Evolutionary conservation across 441 rosid species (phyloP).

Genomic region (Kokia cookei): DNA sequence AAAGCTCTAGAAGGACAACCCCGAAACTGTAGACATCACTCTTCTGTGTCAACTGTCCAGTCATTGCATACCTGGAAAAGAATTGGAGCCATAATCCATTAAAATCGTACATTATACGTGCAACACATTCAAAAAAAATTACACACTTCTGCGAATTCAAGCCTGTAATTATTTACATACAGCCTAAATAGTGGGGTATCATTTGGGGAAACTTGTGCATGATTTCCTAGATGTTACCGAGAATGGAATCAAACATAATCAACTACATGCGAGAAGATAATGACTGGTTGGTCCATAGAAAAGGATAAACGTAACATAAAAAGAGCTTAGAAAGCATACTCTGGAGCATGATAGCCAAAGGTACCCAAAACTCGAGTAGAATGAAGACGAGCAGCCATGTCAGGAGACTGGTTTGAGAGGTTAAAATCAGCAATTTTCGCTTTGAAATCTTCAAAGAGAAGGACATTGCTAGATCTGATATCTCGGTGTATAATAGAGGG

Average conservation of each 20-base stretch:
- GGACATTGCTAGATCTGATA: constrained; percentile 91
- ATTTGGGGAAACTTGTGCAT: neutral
- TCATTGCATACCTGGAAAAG: constrained; percentile 86
- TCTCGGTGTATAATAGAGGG: constrained; percentile 90
- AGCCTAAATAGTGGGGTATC: neutral
- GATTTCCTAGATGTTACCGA: neutral
- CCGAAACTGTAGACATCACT: constrained; percentile 99
- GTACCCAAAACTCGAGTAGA: constrained; percentile 97
- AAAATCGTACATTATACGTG: neutral
- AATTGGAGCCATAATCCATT: neutral
- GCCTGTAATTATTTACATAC: neutral
- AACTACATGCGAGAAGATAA: neutral
- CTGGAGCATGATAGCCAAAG: constrained; percentile 98
- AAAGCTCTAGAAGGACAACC: constrained; percentile 92
- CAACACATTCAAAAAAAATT: neutral
- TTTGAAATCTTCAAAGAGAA: constrained; percentile 85
- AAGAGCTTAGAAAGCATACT: constrained; percentile 41
- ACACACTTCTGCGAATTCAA: neutral
- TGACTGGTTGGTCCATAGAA: neutral
- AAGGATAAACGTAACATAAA: neutral
- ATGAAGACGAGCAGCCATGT: constrained; percentile 99
- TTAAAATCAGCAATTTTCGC: constrained; percentile 97
- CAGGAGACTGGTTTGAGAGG: constrained; percentile 95
- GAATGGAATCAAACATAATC: neutral
- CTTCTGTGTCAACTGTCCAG: constrained; percentile 98